These are phyloP conservation scores for Fraxinus anomala DNA, from an alignment of 257 asterid genomes.

Conservation along the genomic window DNA sequence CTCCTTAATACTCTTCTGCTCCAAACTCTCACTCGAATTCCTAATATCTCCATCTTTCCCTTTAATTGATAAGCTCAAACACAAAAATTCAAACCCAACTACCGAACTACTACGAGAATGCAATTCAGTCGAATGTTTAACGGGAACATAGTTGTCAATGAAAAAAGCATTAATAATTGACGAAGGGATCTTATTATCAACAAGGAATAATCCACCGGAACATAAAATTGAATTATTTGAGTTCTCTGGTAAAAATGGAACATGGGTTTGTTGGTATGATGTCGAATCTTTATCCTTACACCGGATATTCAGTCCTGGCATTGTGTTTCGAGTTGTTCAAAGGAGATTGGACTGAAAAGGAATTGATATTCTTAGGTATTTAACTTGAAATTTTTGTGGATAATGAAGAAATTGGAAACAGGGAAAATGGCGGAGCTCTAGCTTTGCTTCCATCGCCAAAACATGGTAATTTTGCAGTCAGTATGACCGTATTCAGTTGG, in stretches of 20 bases:
- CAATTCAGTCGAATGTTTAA: slow-evolving; percentile 27
- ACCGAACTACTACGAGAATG: slow-evolving; percentile 36
- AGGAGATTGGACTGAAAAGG: slow-evolving; percentile 16
- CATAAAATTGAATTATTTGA: slow-evolving; percentile 15
- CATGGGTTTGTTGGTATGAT: slow-evolving; percentile 14
- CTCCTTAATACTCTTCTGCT: slow-evolving; percentile 19
- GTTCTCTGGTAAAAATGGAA: slow-evolving; percentile 2
- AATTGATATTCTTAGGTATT: slow-evolving; percentile 15
- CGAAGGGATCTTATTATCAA: slow-evolving; percentile 45
- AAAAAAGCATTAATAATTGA: slow-evolving; percentile 38
- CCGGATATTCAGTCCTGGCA: slow-evolving; percentile 40
- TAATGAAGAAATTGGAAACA: slow-evolving; percentile 13
- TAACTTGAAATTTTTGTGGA: slow-evolving; percentile 22
- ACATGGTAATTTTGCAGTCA: slow-evolving; percentile 18
- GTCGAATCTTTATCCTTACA: slow-evolving; percentile 13
- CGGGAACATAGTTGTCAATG: slow-evolving; percentile 21
- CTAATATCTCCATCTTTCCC: slow-evolving; percentile 36
- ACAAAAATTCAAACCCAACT: slow-evolving; percentile 47
- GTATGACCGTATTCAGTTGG: neutral
- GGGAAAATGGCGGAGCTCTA: slow-evolving; percentile 31
- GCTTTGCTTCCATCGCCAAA: slow-evolving; percentile 48
- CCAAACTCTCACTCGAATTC: slow-evolving; percentile 29
- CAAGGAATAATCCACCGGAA: slow-evolving; percentile 75
- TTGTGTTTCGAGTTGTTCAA: slow-evolving; percentile 21
- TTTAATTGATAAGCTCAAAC: slow-evolving; percentile 62